These are phyloP conservation scores for Boletus subparvulus DNA, from an alignment of 768 basidiomycete species.

Conservation along the genomic window DNA sequence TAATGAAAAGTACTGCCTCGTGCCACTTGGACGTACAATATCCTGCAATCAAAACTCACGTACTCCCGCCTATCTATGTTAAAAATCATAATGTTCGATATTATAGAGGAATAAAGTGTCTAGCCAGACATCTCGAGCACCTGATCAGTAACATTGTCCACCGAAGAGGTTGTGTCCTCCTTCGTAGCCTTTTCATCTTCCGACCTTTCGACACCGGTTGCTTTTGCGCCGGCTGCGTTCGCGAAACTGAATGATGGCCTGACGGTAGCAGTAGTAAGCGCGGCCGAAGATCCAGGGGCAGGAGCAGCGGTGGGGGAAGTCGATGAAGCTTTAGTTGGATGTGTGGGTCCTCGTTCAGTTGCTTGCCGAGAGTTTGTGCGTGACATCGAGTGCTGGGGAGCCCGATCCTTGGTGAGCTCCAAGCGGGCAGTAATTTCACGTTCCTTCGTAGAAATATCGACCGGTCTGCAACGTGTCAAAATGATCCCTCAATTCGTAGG, in stretches of 20 bases:
- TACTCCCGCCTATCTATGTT: neutral
- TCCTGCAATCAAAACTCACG: neutral
- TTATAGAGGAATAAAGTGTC: slow-evolving; percentile 15
- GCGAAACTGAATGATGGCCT: slow-evolving; percentile 82
- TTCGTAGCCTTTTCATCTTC: slow-evolving; percentile 16
- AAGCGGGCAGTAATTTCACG: slow-evolving; percentile 70
- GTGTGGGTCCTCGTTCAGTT: slow-evolving; percentile 43
- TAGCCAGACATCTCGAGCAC: slow-evolving; percentile 18
- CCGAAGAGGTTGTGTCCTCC: slow-evolving; percentile 1
- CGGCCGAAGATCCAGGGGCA: slow-evolving; percentile 24
- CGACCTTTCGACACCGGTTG: slow-evolving; percentile 11
- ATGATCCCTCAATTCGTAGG: neutral
- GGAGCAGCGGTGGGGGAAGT: slow-evolving; percentile 19
- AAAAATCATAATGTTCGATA: slow-evolving; percentile 7
- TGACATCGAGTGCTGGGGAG: slow-evolving; percentile 41
- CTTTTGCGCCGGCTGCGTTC: slow-evolving; percentile 55
- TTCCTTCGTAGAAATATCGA: slow-evolving; percentile 79
- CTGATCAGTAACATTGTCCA: slow-evolving; percentile 17
- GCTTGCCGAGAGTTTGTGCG: slow-evolving; percentile 49
- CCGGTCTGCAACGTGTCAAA: slow-evolving; percentile 54
- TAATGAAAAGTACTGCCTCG: neutral
- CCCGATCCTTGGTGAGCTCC: slow-evolving; percentile 39
- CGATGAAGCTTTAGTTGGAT: slow-evolving; percentile 34
- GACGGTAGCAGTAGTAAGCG: slow-evolving; percentile 45
- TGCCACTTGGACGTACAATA: neutral